Base-by-base conservation (phyloP, 306 rosid species). In the Myrica gale region DNA sequence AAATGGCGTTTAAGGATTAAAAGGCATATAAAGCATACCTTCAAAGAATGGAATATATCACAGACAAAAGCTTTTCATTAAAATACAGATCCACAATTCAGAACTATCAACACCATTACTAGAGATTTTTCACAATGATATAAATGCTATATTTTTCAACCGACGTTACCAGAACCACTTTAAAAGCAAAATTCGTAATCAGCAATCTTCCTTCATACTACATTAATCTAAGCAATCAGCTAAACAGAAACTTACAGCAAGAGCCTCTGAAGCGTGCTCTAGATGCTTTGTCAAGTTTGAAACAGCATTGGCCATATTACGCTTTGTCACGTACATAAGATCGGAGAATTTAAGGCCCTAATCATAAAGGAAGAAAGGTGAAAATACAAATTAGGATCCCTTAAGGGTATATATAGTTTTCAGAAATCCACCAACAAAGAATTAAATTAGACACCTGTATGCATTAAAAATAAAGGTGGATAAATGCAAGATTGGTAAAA, bases 311-410 rank as follows among this genome's bases (percentile, higher is more conserved):
- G 91, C 91, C 99, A 96, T 92, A 72, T 75, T 88, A 46, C 84
- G 91, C 82, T 90, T 96, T 65, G 99, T 92, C 72, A 96, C 99
- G 45, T 92, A 96, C 99, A 96, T 92, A 69, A 96, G 88, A 86
- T 91, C 96, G 1, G 98, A 89, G 83, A 96, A 89, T 61, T 91
- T 85, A 82, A 92, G 47, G 37, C 99, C 99, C 99, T 96, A 76
- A 58, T 41, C 75, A 83, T 78, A 75, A 60, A 68, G 68, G 46
- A 76, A 78, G 37, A 19, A 21, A 19, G 56, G 61, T 53, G 68
- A 68, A 66, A 45, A 0, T 69, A 41, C 71, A 44, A 52, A 23
- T 76, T 77, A 81, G 4, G 45, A 61, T 70, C 66, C 46, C 1
- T 5, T 13, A 47, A 46, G 47, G 9, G 6, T 39, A 5, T 32